Evolutionary conservation across 2,329 filamentous ascomycete species (phyloP).

Genomic region (Karstenula rhodostoma): DNA sequence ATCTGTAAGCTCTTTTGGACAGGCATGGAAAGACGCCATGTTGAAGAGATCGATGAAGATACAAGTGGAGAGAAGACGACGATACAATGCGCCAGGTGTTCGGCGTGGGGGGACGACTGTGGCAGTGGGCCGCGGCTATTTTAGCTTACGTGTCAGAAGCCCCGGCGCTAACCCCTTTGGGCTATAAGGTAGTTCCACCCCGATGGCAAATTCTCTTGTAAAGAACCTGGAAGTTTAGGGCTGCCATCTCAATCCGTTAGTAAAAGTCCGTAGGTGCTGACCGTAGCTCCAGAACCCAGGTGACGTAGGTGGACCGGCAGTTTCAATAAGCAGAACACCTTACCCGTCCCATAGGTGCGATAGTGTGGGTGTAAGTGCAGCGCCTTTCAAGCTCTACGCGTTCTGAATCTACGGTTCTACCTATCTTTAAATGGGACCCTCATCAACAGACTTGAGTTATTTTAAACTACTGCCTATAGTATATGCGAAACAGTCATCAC

Average conservation of each 20-base stretch:
- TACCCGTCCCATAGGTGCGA: no score
- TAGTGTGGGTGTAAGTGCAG: no score
- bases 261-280: neutral
- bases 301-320: no score
- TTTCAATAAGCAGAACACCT: no score
- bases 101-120: neutral
- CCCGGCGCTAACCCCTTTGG: conserved; percentile 2
- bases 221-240: neutral
- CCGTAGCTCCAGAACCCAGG: no score
- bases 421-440: no score
- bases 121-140: neutral
- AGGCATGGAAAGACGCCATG: conserved; percentile 7
- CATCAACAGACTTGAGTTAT: no score
- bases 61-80: neutral
- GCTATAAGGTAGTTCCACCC: conserved; percentile 2
- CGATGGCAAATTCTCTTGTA: conserved; percentile 1
- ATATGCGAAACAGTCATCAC: no score
- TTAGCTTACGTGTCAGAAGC: neutral
- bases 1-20: conserved; percentile 8
- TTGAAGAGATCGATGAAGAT: neutral
- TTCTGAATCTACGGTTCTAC: no score
- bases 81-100: conserved; percentile 4
- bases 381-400: no score
- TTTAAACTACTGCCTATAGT: no score
- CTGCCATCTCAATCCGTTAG: conserved; percentile 2